phyloP scores from a whole-genome alignment of 208 protist genomes.

The Novymonas esmeraldas region DNA sequence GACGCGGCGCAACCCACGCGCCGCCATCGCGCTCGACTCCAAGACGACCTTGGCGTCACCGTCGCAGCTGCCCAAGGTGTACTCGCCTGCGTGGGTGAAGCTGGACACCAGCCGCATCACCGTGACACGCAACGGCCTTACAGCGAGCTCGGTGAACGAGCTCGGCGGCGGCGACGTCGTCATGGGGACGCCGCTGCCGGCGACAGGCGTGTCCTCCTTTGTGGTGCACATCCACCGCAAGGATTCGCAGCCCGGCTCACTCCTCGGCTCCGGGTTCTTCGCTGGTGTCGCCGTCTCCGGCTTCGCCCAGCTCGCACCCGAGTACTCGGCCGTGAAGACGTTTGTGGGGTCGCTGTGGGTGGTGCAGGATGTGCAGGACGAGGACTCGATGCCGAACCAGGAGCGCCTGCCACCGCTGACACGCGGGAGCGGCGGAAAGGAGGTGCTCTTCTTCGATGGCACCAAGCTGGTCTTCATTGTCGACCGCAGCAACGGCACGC shows the following conservation, averaged over 20 bases:
- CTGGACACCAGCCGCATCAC: slow-evolving; percentile 58
- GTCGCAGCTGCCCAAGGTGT: slow-evolving; percentile 30
- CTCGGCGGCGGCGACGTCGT: slow-evolving; percentile 66
- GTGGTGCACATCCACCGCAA: slow-evolving; percentile 71
- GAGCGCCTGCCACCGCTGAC: slow-evolving; percentile 54
- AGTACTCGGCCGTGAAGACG: slow-evolving; percentile 64
- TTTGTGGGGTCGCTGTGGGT: slow-evolving; percentile 62
- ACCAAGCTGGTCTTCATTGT: slow-evolving; percentile 87
- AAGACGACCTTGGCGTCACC: slow-evolving; percentile 15
- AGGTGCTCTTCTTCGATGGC: slow-evolving; percentile 66
- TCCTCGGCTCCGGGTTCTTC: slow-evolving; percentile 88
- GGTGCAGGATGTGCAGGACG: slow-evolving; percentile 90
- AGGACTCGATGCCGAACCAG: slow-evolving; percentile 83
- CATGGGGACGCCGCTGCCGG: slow-evolving; percentile 71
- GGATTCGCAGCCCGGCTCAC: slow-evolving; percentile 51
- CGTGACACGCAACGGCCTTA: slow-evolving; percentile 60
- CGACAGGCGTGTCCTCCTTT: slow-evolving; percentile 74
- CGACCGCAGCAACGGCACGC: slow-evolving; percentile 68
- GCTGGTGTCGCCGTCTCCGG: slow-evolving; percentile 69
- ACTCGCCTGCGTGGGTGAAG: slow-evolving; percentile 62
- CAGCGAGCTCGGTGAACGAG: slow-evolving; percentile 63
- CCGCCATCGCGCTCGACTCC: slow-evolving; percentile 17
- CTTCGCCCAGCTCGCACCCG: slow-evolving; percentile 52
- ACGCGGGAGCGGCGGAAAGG: slow-evolving; percentile 19
- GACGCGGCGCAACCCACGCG: slow-evolving; percentile 30